Evolutionary conservation across 1,284 basidiomycete species (phyloP).

Genomic region (Inonotus obliquus): DNA sequence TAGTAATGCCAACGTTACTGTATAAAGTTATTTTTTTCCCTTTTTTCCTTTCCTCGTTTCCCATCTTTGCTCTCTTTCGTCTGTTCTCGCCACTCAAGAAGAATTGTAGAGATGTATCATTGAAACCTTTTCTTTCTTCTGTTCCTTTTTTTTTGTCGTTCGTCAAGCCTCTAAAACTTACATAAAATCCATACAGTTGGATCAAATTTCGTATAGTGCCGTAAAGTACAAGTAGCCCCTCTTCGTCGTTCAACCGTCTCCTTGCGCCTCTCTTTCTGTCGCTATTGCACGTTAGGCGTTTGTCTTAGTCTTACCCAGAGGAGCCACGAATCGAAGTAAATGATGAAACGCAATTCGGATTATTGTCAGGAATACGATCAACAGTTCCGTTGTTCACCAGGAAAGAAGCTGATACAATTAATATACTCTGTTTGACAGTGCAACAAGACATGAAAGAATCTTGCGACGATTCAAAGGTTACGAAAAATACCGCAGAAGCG

Average conservation of each 20-base stretch:
- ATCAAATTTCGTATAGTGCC: background rate
- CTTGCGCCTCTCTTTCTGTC: background rate
- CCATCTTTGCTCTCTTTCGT: background rate
- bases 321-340: background rate
- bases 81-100: background rate
- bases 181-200: background rate
- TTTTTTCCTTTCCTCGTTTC: background rate
- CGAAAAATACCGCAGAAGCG: background rate
- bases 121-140: conserved; percentile 7
- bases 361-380: too few species aligned
- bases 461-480: background rate
- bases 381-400: too few species aligned
- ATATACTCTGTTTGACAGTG: background rate
- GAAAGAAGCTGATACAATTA: background rate
- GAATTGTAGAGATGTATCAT: conserved; percentile 16
- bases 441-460: too few species aligned
- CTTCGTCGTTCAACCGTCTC: background rate
- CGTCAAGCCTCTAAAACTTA: background rate
- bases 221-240: background rate
- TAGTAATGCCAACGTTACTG: conserved; percentile 2
- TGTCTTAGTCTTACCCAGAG: background rate
- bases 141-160: background rate
- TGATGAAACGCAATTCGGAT: background rate
- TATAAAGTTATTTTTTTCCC: conserved; percentile 1
- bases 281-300: background rate